Evolutionary conservation across 331 rosid genomes (phyloP), one percentile per base, ranked within the genome.

Genomic region (Spiraea crenata): DNA sequence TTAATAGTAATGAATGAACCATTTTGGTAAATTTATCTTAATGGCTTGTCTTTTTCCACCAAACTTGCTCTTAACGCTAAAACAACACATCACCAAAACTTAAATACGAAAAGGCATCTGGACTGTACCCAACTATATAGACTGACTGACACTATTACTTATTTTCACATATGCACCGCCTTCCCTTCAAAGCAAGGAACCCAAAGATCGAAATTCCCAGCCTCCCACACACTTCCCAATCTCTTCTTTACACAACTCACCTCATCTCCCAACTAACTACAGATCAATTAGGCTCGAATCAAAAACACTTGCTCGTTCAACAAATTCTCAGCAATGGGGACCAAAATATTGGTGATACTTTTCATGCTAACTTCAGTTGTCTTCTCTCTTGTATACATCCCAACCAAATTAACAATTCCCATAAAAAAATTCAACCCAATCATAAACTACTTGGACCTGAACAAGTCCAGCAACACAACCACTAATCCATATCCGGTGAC

Each of bases 361-460:
- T 75, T 88, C 72, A 66, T 90, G 7, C 39, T 86, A 67, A 74
- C 85, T 37, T 81, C 96, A 65, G 74, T 82, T 25, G 31, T 90
- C 15, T 74, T 90, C 81, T 77, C 68, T 63, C 39, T 84, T 11
- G 67, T 86, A 9, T 86, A 77, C 74, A 77, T 90, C 40, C 93
- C 90, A 34, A 78, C 90, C 4, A 86, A 73, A 82, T 45, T 88
- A 77, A 86, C 89, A 70, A 69, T 64, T 17, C 89, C 87, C 81
- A 63, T 74, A 63, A 65, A 86, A 63, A 71, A 38, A 66, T 68
- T 84, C 20, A 82, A 63, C 49, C 85, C 91, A 1, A 13, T 55
- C 17, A 72, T 79, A 17, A 77, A 70, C 64, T 67, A 75, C 82
- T 34, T 81, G 68, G 79, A 76, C 71, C 37, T 72, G 56, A 40